Evolutionary conservation across 2,329 filamentous ascomycete species (phyloP), one percentile per base, ranked within the genome.

Genomic region (Neurospora sp.): DNA sequence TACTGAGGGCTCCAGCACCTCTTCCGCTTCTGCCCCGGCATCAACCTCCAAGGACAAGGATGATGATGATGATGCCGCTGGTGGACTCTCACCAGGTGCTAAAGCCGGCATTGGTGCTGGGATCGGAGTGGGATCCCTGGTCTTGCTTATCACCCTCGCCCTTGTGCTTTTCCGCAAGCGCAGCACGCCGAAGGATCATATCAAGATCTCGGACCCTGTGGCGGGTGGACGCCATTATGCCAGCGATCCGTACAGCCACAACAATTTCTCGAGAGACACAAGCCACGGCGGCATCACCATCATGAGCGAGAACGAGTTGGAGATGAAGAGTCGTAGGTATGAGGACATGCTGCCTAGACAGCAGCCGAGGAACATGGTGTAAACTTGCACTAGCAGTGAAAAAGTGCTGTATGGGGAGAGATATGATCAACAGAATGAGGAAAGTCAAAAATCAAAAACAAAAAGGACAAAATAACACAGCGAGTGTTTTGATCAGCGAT

Each of bases 321-420:
- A 88, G 73, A 79, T 83, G 75, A 82, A 83, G 71, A 82, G 84
- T 3, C 81, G 84, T 71, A 82, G 85, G 58, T 88, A 88, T 73
- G 86, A 88, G 76, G 86, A 88, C 72, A 85, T 87, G 85, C 74
- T 85, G 28, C 85, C 85, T 38, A 80, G 85, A 66, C 80, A 83
- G 71, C 81, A 83, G 66, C 86, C 86, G 11, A 79, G 81, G 70
- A 75, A 76, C 19, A 79, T 80, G 77, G 77, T 80, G 6, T 77
- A 71, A 73, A 46, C 23, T 52, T n/a, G 17, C 23, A 28, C 28
- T 36, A 43, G 38, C 8, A 38, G 4, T 68, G 66, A 36, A 38
- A 42, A 38, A 62, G 36, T n/a, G 23, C 69, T 28, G 66, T 40
- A 15, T 39, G 68, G 66, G 17, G 69, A n/a, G 43, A 58, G 67